Conservation (phyloP, 495 filamentous ascomycete species). For the Penicillium coffeae region DNA sequence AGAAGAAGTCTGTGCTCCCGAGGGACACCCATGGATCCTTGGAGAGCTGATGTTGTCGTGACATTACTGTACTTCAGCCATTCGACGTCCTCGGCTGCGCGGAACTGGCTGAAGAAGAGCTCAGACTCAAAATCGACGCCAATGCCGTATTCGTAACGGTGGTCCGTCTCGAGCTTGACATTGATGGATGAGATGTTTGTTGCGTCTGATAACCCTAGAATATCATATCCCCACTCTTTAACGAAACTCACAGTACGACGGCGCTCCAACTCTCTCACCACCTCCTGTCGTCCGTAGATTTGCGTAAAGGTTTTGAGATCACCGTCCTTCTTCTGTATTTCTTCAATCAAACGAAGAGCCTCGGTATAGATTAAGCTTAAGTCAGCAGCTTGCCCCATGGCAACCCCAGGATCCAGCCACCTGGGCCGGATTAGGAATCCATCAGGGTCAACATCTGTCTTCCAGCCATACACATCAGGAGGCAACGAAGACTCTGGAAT, state of each 20-base stretch:
- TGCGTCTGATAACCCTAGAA: slow-evolving; percentile 43
- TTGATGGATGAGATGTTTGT: slow-evolving; percentile 44
- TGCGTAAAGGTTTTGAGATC: slow-evolving; percentile 52
- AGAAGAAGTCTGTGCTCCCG: slow-evolving; percentile 42
- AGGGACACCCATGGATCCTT: slow-evolving; percentile 39
- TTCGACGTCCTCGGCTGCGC: slow-evolving; percentile 41
- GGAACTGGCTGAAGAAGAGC: slow-evolving; percentile 50
- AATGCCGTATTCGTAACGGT: slow-evolving; percentile 55
- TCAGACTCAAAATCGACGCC: slow-evolving; percentile 54
- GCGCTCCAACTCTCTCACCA: slow-evolving; percentile 49
- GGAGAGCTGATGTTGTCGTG: slow-evolving; percentile 34
- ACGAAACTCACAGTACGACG: slow-evolving; percentile 31
- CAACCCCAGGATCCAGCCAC: slow-evolving; percentile 48
- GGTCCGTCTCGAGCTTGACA: slow-evolving; percentile 35
- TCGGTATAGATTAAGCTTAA: slow-evolving; percentile 49
- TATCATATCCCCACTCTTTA: slow-evolving; percentile 43
- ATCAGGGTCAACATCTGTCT: slow-evolving; percentile 44
- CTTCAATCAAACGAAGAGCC: slow-evolving; percentile 39
- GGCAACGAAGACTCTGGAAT: slow-evolving; percentile 55
- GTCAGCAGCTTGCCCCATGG: slow-evolving; percentile 51
- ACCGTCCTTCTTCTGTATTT: slow-evolving; percentile 29
- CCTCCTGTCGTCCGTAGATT: slow-evolving; percentile 58
- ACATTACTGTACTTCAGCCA: slow-evolving; percentile 48
- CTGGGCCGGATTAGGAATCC: slow-evolving; percentile 44
- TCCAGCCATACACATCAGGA: slow-evolving; percentile 53